Percentiles rank a stretch among this genome's conserved stretches.
These are phyloP conservation scores for Alnus glutinosa DNA, from an alignment of 306 rosid genomes.

Conservation along the genomic window DNA sequence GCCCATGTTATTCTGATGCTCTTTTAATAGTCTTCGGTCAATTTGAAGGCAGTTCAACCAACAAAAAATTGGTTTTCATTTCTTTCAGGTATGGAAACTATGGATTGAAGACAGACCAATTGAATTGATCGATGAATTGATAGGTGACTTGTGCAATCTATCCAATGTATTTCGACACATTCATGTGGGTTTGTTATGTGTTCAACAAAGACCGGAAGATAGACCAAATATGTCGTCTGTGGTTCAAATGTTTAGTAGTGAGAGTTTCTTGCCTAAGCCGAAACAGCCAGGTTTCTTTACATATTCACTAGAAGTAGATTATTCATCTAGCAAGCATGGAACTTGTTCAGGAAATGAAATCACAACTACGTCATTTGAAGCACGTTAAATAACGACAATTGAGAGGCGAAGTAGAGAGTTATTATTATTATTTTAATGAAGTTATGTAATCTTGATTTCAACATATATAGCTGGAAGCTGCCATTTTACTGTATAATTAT, in stretches of 20 bases:
- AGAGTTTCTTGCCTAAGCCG: constrained; percentile 41
- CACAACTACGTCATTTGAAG: constrained; percentile 22
- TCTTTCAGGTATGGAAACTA: constrained; percentile 32
- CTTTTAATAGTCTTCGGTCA: background rate
- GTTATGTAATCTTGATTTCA: background rate
- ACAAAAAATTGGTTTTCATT: background rate
- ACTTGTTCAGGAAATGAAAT: constrained; percentile 31
- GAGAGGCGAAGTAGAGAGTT: background rate
- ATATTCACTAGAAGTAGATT: constrained; percentile 7
- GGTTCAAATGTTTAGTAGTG: constrained; percentile 48
- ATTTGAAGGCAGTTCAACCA: background rate
- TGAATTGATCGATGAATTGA: constrained; percentile 26
- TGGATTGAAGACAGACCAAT: constrained; percentile 28
- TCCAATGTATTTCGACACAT: constrained; percentile 40
- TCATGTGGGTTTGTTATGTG: constrained; percentile 53
- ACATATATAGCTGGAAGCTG: background rate
- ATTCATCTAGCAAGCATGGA: constrained; percentile 13
- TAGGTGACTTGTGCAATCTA: background rate
- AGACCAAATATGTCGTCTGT: constrained; percentile 59
- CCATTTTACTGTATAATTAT: too few species aligned
- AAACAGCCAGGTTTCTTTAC: constrained; percentile 43
- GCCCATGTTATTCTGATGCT: background rate
- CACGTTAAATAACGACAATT: constrained; percentile 3
- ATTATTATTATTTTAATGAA: background rate
- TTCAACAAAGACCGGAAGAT: constrained; percentile 48